Conservation (phyloP, 306 rosid species). For the Prosopis cineraria region DNA sequence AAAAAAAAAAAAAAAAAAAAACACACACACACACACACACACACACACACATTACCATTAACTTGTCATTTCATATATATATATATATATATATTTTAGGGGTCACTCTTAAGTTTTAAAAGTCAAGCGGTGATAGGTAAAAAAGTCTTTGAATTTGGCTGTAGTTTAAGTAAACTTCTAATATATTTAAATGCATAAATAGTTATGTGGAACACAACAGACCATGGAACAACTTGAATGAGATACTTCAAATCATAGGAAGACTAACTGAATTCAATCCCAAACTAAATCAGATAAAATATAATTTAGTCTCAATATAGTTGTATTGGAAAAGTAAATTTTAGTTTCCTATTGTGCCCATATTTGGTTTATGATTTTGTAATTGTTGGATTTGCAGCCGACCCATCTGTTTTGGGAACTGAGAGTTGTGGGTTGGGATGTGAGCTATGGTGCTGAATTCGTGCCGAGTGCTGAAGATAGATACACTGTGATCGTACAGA, state of each 20-base stretch:
- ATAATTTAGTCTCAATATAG: not conserved
- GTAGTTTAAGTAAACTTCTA: not conserved
- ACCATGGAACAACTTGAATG: not conserved
- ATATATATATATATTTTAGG: too few species aligned
- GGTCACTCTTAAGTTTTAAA: not conserved
- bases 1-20: too few species aligned
- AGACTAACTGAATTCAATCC: not conserved
- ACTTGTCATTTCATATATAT: not conserved
- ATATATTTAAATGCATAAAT: not conserved
- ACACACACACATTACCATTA: not conserved
- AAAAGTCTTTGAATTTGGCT: not conserved
- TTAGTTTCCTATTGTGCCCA: not conserved
- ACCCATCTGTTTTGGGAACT: conserved; percentile 73
- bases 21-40: too few species aligned
- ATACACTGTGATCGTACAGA: conserved; percentile 85
- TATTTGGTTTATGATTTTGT: not conserved
- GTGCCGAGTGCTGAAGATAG: conserved; percentile 70
- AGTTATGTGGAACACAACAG: not conserved
- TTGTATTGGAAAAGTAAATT: not conserved
- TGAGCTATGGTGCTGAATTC: conserved; percentile 83
- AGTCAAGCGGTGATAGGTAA: not conserved
- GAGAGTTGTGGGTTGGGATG: conserved; percentile 88
- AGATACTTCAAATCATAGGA: not conserved
- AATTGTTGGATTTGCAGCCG: conserved; percentile 46
- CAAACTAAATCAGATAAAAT: not conserved